phyloP scores from a whole-genome alignment of 2,329 filamentous ascomycete genomes.

The Phyllosticta citribraziliensis region DNA sequence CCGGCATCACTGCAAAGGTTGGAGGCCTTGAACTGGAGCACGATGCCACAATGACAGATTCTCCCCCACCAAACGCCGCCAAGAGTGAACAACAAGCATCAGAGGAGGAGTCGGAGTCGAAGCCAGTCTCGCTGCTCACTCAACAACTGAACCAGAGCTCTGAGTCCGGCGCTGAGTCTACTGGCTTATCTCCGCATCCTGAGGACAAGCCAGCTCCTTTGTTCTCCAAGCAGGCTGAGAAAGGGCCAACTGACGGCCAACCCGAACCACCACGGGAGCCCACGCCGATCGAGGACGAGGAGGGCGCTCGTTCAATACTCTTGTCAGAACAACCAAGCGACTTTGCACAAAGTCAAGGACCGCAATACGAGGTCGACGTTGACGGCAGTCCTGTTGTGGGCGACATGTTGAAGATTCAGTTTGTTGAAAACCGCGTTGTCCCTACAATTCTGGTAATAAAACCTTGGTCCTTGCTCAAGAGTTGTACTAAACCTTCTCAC shows the following conservation, averaged over 20 bases:
- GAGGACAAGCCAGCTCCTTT: constrained; percentile 62
- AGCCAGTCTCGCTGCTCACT: constrained; percentile 30
- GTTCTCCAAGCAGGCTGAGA: constrained; percentile 36
- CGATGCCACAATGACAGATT: constrained; percentile 14
- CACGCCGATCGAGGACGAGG: constrained; percentile 28
- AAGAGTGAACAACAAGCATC: constrained; percentile 13
- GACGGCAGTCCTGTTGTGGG: constrained; percentile 75
- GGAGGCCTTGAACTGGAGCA: constrained; percentile 50
- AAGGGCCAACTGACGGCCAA: not conserved
- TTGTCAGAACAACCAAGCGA: constrained; percentile 24
- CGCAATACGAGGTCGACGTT: constrained; percentile 47
- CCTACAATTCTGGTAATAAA: constrained; percentile 80
- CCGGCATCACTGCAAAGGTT: constrained; percentile 46
- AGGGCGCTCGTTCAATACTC: constrained; percentile 24
- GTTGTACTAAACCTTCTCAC: not conserved
- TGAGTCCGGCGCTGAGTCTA: constrained; percentile 18
- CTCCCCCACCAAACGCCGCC: constrained; percentile 10
- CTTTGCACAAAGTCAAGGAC: constrained; percentile 12
- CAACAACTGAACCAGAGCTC: constrained; percentile 29
- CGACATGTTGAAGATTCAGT: constrained; percentile 90
- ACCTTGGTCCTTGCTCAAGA: not conserved
- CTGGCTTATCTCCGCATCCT: constrained; percentile 44
- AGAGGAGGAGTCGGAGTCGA: constrained; percentile 18
- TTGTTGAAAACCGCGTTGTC: constrained; percentile 88
- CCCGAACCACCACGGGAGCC: constrained; percentile 14